Evolutionary conservation across 2,329 filamentous ascomycete genomes (phyloP).

Genomic region (Leptographium galeiforme): DNA sequence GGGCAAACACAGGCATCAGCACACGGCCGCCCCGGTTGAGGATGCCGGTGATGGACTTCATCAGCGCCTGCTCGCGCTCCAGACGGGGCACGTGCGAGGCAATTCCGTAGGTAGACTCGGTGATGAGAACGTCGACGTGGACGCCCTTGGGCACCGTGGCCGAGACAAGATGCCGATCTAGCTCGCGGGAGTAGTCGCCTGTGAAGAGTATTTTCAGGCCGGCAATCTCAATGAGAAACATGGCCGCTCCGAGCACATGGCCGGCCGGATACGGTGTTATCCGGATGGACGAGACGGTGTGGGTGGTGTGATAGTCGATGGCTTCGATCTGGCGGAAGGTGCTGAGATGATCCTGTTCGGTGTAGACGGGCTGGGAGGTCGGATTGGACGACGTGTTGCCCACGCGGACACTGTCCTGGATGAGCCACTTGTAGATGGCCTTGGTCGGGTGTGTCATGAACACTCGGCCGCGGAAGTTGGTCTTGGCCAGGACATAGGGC

Average conservation of each 20-base stretch:
- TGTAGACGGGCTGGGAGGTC: constrained; percentile 69
- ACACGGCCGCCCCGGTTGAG: constrained; percentile 86
- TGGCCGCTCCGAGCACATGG: constrained; percentile 94
- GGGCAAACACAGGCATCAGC: constrained; percentile 86
- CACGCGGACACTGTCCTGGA: constrained; percentile 90
- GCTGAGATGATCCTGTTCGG: constrained; percentile 85
- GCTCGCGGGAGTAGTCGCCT: constrained; percentile 91
- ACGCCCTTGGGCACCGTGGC: constrained; percentile 79
- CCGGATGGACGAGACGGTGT: constrained; percentile 89
- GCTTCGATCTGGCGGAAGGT: constrained; percentile 92
- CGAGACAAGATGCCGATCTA: constrained; percentile 89
- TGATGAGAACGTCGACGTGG: constrained; percentile 92
- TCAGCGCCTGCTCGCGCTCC: constrained; percentile 82
- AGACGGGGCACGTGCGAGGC: constrained; percentile 82
- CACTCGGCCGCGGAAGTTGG: constrained; percentile 89
- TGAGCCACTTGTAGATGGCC: constrained; percentile 99
- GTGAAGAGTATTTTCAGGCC: constrained; percentile 96
- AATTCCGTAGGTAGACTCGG: constrained; percentile 93
- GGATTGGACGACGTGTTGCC: constrained; percentile 54
- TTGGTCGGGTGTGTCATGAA: constrained; percentile 99
- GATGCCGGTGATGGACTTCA: constrained; percentile 88
- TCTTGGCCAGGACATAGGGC: constrained; percentile 94
- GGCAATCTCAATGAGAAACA: constrained; percentile 96
- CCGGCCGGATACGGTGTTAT: constrained; percentile 96
- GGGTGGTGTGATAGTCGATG: constrained; percentile 95